These are phyloP conservation scores for Cordyceps javanica DNA, from an alignment of 2,329 filamentous ascomycete species.

Conservation along the genomic window DNA sequence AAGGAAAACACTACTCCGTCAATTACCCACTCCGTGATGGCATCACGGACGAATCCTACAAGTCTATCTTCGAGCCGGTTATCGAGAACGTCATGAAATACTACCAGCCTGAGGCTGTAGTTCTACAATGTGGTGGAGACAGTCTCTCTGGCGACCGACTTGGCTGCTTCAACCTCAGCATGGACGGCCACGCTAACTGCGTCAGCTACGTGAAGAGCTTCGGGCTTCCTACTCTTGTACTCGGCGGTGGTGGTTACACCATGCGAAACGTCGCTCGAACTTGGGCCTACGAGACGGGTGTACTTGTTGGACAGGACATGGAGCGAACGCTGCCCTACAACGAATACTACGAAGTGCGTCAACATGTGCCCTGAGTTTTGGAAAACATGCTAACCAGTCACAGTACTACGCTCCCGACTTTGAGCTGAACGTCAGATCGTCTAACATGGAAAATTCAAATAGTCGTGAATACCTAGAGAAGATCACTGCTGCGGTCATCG, in stretches of 20 bases:
- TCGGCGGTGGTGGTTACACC: conserved; percentile 94
- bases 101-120: conserved; percentile 86
- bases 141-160: conserved; percentile 89
- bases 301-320: conserved; percentile 79
- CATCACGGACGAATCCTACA: conserved; percentile 84
- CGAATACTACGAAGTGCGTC: conserved; percentile 76
- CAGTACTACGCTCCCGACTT: conserved; percentile 91
- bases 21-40: conserved; percentile 91
- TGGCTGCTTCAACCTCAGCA: conserved; percentile 96
- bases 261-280: conserved; percentile 94
- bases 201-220: conserved; percentile 87
- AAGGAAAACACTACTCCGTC: conserved; percentile 82
- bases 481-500: conserved; percentile 73
- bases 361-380: conserved; percentile 35
- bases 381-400: conserved; percentile 18
- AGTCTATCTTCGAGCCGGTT: conserved; percentile 85
- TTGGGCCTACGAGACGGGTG: conserved; percentile 94
- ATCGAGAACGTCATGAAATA: conserved; percentile 80
- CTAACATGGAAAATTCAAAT: conserved; percentile 88
- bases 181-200: conserved; percentile 91
- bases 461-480: conserved; percentile 74
- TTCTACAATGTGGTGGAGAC: conserved; percentile 93
- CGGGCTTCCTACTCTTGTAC: conserved; percentile 77
- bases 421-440: conserved; percentile 80
- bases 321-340: conserved; percentile 83